Conservation (phyloP, 768 basidiomycete genomes). For the Mycena pura region DNA sequence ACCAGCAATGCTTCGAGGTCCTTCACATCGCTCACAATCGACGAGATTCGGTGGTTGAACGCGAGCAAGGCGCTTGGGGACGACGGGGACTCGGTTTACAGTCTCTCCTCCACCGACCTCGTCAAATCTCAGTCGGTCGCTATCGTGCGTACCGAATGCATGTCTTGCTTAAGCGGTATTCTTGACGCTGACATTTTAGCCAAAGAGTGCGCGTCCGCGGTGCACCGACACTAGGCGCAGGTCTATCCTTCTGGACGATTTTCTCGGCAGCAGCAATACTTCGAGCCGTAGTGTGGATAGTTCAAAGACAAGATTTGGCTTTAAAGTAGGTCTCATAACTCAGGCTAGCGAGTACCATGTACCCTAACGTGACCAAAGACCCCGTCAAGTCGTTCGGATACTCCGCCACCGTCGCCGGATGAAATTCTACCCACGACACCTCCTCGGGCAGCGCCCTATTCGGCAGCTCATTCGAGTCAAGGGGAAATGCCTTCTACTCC, state of each 20-base stretch:
- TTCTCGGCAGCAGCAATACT: constrained; percentile 23
- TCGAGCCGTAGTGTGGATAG: constrained; percentile 17
- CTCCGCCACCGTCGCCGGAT: constrained; percentile 23
- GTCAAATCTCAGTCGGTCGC: constrained; percentile 23
- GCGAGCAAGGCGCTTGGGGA: constrained; percentile 39
- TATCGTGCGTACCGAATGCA: constrained; percentile 5
- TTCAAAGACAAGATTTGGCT: constrained; percentile 20
- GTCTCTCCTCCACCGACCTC: constrained; percentile 16
- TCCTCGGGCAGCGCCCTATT: constrained; percentile 18
- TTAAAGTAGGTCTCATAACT: constrained; percentile 16
- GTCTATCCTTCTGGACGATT: constrained; percentile 29
- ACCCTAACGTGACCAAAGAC: constrained; percentile 5
- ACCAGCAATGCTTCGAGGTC: constrained; percentile 39
- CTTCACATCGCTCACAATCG: constrained; percentile 45
- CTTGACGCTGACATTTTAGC: constrained; percentile 11
- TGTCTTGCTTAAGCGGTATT: neutral
- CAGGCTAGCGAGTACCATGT: constrained; percentile 7
- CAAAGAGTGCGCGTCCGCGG: constrained; percentile 22
- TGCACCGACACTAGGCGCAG: constrained; percentile 19
- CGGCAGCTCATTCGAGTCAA: constrained; percentile 20
- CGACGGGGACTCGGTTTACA: constrained; percentile 16
- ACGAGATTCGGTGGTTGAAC: constrained; percentile 58
- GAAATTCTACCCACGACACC: constrained; percentile 20
- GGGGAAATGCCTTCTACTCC: constrained; percentile 32
- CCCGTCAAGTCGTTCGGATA: constrained; percentile 13